Percentiles rank a stretch among this genome's conserved stretches.
These are phyloP conservation scores for Xylariaceae sp. DNA, from an alignment of 2,329 filamentous ascomycete species.

Conservation along the genomic window DNA sequence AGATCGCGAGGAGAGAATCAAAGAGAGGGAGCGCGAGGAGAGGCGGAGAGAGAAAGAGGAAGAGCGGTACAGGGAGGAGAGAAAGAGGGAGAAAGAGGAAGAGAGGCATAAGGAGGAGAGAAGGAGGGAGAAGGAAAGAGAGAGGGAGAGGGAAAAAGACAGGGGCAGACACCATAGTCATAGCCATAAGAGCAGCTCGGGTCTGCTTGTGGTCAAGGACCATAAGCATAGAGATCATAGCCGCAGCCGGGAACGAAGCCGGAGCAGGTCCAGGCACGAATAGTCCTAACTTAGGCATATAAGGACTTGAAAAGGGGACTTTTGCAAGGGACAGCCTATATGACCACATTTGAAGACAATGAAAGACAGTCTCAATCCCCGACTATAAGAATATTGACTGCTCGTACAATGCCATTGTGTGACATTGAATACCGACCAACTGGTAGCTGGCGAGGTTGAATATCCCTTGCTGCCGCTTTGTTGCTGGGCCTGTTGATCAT, in stretches of 20 bases:
- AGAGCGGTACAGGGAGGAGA: slow-evolving; percentile 12
- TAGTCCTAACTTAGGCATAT: too few species aligned
- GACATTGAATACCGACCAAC: too few species aligned
- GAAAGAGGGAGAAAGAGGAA: slow-evolving; percentile 16
- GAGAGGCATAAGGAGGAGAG: slow-evolving; percentile 11
- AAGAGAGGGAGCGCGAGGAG: slow-evolving; percentile 17
- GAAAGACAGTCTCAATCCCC: too few species aligned
- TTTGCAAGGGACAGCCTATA: too few species aligned
- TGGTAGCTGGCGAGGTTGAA: too few species aligned
- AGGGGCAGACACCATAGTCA: slow-evolving; percentile 14
- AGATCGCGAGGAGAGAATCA: slow-evolving; percentile 19
- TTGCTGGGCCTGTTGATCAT: too few species aligned
- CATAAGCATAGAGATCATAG: slow-evolving; percentile 24
- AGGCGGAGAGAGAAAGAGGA: slow-evolving; percentile 17
- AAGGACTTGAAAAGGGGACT: too few species aligned
- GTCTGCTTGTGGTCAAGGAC: slow-evolving; percentile 25
- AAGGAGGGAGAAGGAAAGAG: slow-evolving; percentile 12
- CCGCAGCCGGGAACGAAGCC: slow-evolving; percentile 22
- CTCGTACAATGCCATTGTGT: too few species aligned
- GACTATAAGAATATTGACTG: too few species aligned
- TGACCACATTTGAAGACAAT: too few species aligned
- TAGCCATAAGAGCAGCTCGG: slow-evolving; percentile 14
- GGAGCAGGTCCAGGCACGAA: too few species aligned
- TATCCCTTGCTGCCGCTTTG: too few species aligned
- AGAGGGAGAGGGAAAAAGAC: slow-evolving; percentile 14